Evolutionary conservation across 164 flowering plant species (phyloP), one percentile per base, ranked within the genome.

Genomic region (Aristolochia contorta): DNA sequence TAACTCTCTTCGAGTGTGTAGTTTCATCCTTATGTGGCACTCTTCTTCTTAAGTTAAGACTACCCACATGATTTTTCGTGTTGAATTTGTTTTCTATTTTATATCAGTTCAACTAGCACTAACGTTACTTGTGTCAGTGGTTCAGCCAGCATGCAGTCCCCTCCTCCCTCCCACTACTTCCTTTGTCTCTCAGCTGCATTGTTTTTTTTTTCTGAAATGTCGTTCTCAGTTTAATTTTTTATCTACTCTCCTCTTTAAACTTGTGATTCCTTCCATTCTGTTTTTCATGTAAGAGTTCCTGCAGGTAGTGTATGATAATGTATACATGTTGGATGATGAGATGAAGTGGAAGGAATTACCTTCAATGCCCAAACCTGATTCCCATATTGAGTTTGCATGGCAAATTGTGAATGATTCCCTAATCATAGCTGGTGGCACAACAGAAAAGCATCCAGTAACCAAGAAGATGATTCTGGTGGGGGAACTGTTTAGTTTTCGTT

Each of bases 371-470:
- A 92, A 92, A 74, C 88, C 91, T 0, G 76, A 89, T 66, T 92
- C 98, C 47, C 98, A 92, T 59, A 92, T 89, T 62, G 98, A 89
- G 74, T 87, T 80, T 71, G 78, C 96, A 13, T 92, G 98, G 98
- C 73, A 70, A n/a, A 65, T 89, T 33, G 82, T 92, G 24, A 89
- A 92, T 71, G 82, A 81, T 65, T 87, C 98, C 48, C 77, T 92
- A 60, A 60, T 89, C 33, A 79, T 92, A 46, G 78, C 73, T 13
- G 97, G 97, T 57, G 98, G 97, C 51, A 84, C 96, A 33, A 89
- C 98, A n/a, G 90, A 86, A 20, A 90, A 87, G 78, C 91, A 92
- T 65, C 97, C 97, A 3, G 75, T 64, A 24, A 89, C 86, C 57
- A 87, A 87, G 63, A 83, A 78, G 78, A 86, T 92, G 90, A 76